Conservation (phyloP, 139 green algal genomes). For the Tetradesmus lagerheimii region DNA sequence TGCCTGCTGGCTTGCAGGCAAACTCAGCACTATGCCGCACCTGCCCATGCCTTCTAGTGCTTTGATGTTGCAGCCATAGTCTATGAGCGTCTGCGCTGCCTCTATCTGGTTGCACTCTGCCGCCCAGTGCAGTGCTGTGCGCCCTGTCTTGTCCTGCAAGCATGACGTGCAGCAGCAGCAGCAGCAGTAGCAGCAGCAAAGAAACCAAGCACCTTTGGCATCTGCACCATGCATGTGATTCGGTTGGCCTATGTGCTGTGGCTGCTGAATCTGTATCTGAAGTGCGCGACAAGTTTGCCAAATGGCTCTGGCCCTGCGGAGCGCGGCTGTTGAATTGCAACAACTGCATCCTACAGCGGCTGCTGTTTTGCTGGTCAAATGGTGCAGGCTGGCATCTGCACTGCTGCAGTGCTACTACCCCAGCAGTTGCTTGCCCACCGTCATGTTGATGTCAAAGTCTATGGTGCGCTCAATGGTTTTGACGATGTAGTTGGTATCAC, state of each 20-base stretch:
- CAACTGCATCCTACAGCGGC: too few species aligned
- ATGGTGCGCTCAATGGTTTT: conserved; percentile 49
- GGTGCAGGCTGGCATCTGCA: too few species aligned
- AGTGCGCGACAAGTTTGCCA: too few species aligned
- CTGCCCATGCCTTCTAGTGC: conserved; percentile 64
- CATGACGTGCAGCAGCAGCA: not conserved
- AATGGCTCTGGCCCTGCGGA: too few species aligned
- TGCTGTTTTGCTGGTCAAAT: too few species aligned
- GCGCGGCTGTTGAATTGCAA: too few species aligned
- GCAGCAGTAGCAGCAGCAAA: not conserved
- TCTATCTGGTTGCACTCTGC: conserved; percentile 60
- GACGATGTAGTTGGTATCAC: conserved; percentile 32
- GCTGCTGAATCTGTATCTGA: too few species aligned
- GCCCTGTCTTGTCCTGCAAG: conserved; percentile 55
- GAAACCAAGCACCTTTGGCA: not conserved
- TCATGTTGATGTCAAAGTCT: conserved; percentile 53
- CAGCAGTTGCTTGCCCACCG: not conserved
- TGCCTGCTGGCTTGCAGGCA: too few species aligned
- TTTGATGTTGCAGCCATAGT: conserved; percentile 56
- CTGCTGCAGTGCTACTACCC: not conserved
- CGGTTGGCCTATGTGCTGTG: not conserved
- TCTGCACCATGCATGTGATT: not conserved
- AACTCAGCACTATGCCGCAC: not conserved
- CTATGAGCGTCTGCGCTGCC: conserved; percentile 58
- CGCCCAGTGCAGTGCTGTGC: conserved; percentile 65